Percentiles rank a stretch among this genome's conserved stretches.
phyloP scores from a whole-genome alignment of 306 rosid genomes.

The Cercis canadensis region DNA sequence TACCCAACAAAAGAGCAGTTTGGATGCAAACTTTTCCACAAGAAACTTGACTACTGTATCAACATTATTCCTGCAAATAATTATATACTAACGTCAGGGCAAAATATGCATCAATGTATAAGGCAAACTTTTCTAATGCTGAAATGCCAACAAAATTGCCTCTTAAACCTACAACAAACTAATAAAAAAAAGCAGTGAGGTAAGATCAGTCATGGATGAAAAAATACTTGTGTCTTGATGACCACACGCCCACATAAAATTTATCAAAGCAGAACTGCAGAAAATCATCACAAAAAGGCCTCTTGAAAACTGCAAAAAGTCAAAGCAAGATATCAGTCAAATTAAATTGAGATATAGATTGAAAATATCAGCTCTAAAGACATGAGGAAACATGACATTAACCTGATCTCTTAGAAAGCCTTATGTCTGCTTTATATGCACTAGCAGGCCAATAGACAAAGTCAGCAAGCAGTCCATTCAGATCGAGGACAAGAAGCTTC shows the following conservation, averaged over 20 bases:
- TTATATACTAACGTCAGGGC: conserved; percentile 21
- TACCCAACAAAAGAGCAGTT: conserved; percentile 92
- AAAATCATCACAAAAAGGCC: conserved; percentile 87
- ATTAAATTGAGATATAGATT: conserved; percentile 32
- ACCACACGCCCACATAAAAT: conserved; percentile 92
- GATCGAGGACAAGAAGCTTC: conserved; percentile 92
- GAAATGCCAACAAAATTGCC: conserved; percentile 29
- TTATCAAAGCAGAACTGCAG: conserved; percentile 78
- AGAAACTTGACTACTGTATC: conserved; percentile 55
- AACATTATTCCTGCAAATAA: conserved; percentile 65
- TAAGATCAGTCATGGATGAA: conserved; percentile 36
- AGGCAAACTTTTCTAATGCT: conserved; percentile 25
- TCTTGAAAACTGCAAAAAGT: conserved; percentile 75
- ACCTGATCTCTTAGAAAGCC: conserved; percentile 64
- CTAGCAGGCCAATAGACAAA: conserved; percentile 43
- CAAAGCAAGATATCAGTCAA: conserved; percentile 23
- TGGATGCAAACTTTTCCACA: conserved; percentile 54
- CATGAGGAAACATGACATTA: conserved; percentile 29
- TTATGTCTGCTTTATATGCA: conserved; percentile 44
- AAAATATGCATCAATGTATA: conserved; percentile 21
- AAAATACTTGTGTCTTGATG: conserved; percentile 82
- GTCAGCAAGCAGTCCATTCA: conserved; percentile 93
- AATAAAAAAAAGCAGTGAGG: conserved; percentile 30
- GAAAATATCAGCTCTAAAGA: conserved; percentile 22
- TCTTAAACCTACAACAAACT: conserved; percentile 27